Conservation (phyloP, 495 filamentous ascomycete species). For the Tuber melanosporum region DNA sequence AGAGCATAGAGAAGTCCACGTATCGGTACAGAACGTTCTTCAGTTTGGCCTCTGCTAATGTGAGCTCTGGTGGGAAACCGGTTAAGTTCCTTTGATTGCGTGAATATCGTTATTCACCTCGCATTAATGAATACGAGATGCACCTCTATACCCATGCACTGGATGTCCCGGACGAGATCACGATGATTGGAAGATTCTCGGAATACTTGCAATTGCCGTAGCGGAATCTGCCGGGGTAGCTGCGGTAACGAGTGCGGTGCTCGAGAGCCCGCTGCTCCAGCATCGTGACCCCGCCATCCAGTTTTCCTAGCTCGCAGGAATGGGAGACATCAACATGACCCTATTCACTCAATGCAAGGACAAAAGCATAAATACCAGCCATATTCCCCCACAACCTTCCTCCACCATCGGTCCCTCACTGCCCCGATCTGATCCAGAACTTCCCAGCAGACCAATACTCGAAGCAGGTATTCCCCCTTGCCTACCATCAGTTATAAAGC, state of each 20-base stretch:
- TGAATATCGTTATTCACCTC: background rate
- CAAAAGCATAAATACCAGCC: background rate
- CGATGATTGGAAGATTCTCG: background rate
- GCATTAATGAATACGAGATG: background rate
- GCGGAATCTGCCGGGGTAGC: background rate
- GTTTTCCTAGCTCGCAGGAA: background rate
- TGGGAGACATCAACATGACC: background rate
- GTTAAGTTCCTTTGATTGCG: background rate
- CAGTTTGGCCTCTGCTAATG: background rate
- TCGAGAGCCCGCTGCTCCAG: background rate
- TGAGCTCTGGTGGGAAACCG: background rate
- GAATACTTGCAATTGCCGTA: background rate
- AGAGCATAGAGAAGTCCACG: background rate
- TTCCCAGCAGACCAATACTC: background rate
- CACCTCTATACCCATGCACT: background rate
- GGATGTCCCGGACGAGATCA: background rate
- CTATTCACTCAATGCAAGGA: background rate
- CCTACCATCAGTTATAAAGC: background rate
- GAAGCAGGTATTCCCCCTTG: background rate
- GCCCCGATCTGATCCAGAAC: background rate
- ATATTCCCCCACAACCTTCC: background rate
- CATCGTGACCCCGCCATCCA: background rate
- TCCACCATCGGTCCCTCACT: background rate
- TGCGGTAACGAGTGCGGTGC: background rate
- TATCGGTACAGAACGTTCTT: background rate